Evolutionary conservation across 1,284 basidiomycete species (phyloP).

Genomic region (Blastosporella zonata): DNA sequence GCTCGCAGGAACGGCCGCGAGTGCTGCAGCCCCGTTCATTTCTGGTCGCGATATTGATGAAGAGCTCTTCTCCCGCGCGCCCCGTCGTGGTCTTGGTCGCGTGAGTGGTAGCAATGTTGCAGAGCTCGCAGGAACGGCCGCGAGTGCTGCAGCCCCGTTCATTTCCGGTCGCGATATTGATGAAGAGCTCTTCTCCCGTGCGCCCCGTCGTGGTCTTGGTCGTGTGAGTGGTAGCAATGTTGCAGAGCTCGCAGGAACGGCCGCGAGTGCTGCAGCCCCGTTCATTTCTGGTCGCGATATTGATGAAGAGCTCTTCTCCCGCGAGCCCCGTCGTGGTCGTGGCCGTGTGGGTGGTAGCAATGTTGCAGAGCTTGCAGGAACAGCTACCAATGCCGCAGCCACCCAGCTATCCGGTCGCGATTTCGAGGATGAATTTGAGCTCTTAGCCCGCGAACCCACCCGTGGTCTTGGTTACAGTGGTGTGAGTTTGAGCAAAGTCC

Average conservation of each 20-base stretch:
- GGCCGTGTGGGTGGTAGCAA: not conserved
- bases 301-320: not conserved
- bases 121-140: constrained; percentile 1
- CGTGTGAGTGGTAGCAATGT: not conserved
- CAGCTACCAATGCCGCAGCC: not conserved
- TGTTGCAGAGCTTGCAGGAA: no score
- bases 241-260: no score
- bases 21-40: no score
- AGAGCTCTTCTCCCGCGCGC: not conserved
- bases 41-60: no score
- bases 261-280: no score
- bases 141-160: not conserved
- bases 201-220: constrained; percentile 1
- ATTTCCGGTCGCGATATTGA: not conserved
- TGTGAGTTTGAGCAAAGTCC: no score
- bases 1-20: no score
- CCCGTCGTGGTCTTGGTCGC: not conserved
- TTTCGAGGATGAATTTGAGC: not conserved
- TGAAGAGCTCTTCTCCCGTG: not conserved
- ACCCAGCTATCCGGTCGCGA: not conserved
- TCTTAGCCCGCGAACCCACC: not conserved
- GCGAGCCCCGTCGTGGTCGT: not conserved
- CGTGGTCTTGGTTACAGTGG: no score
- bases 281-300: no score
- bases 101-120: not conserved